Evolutionary conservation across 1,284 basidiomycete species (phyloP), one percentile per base, ranked within the genome.

Genomic region (Garcileccinum viscosum): DNA sequence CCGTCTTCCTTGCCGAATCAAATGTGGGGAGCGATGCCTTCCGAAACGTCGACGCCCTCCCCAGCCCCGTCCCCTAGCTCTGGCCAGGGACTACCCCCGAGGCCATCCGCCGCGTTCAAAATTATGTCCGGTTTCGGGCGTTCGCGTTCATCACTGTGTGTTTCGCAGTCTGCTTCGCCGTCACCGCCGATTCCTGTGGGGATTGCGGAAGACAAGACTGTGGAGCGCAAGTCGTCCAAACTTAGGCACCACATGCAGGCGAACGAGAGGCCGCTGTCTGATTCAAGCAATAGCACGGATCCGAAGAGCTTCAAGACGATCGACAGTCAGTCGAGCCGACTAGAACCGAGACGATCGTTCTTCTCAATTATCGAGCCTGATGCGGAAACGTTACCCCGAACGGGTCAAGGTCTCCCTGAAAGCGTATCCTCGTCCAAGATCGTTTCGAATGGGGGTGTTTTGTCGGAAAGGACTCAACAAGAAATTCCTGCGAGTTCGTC

Each of bases 61-160:
- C 85, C 83, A 75, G 82, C 82, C 11, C 72, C 80, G 5, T 77
- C 80, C 22, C 78, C 76, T 22, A 71, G 74, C 22, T 74, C 80
- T 32, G 64, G 67, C 50, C 75, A 77, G 24, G 71, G 78, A 27
- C 72, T 77, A 3, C 67, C 76, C 15, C 71, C 76, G n/a, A 85
- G 86, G 70, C 82, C 87, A 15, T 86, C 90, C 8, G 86, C 85
- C 4, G 89, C 87, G 8, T 91, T 89, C 82, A 92, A 87, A 76
- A 88, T 92, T 70, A 84, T 90, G 67, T 73, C 74, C 27, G 87
- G 85, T 7, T 91, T 93, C 79, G 92, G 88, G 73, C 87, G 87
- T 47, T 90, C 92, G 24, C 84, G 85, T 62, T 87, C 88, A 24
- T 81, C 77, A 78, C 78, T 79, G 2, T 74, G 71, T 30, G 62